Evolutionary conservation across 345 rosid genomes (phyloP).

Genomic region (Syzygium jambos): DNA sequence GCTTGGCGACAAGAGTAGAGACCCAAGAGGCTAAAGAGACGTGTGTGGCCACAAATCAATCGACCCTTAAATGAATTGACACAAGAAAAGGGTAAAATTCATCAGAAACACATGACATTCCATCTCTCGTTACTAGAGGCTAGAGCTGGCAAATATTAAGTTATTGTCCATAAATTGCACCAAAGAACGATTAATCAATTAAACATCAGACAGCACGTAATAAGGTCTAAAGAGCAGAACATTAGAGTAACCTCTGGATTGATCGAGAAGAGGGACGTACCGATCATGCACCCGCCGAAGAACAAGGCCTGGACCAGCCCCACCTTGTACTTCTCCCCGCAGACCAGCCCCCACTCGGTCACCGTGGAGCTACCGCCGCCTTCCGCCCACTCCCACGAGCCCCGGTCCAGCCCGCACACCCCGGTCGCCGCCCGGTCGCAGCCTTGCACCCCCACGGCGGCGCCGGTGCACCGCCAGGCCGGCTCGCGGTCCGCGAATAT

Average conservation of each 20-base stretch:
- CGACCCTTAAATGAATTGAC: neutral
- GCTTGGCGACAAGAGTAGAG: neutral
- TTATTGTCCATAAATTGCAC: neutral
- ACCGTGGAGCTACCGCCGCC: conserved; percentile 72
- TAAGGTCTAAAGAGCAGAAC: neutral
- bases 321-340: conserved; percentile 67
- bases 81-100: neutral
- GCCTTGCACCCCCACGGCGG: conserved; percentile 8
- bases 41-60: neutral
- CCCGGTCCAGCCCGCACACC: conserved; percentile 41
- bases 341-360: conserved; percentile 75
- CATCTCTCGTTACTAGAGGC: neutral
- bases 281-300: conserved; percentile 90
- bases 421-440: conserved; percentile 26
- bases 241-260: neutral
- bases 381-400: conserved; percentile 69
- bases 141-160: neutral
- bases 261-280: conserved; percentile 21
- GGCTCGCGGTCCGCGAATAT: conserved; percentile 87
- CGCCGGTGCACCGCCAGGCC: conserved; percentile 30
- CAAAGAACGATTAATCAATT: neutral
- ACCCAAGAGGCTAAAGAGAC: neutral
- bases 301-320: conserved; percentile 86
- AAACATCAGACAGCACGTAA: neutral
- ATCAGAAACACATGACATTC: neutral